Evolutionary conservation across 2,329 filamentous ascomycete species (phyloP).

Genomic region (Neopestalotiopsis rosae): DNA sequence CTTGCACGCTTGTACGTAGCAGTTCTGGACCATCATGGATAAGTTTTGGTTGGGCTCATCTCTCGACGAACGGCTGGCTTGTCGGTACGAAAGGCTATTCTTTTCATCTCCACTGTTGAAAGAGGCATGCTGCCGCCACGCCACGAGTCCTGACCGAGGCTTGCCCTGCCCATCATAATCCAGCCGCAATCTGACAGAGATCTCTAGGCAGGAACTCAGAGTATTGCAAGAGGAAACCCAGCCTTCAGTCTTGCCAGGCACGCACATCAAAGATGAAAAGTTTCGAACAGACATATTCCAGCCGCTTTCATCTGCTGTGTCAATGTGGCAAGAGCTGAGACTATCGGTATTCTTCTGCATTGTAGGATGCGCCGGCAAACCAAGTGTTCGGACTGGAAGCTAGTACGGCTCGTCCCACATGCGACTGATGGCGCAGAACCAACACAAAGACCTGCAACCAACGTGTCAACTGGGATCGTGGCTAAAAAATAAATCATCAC

Average conservation of each 20-base stretch:
- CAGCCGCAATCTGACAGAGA: not conserved
- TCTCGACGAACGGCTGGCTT: not conserved
- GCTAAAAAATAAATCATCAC: slow-evolving; percentile 18
- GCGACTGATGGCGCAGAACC: not conserved
- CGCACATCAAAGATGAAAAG: not conserved
- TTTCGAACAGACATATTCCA: not conserved
- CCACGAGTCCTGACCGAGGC: slow-evolving; percentile 3
- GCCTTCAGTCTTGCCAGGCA: not conserved
- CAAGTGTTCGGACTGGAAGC: slow-evolving; percentile 20
- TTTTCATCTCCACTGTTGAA: not conserved
- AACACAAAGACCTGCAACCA: not conserved
- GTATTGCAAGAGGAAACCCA: not conserved
- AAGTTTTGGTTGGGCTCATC: not conserved
- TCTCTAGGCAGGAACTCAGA: not conserved
- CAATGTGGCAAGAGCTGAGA: not conserved
- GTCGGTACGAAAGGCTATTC: slow-evolving; percentile 5
- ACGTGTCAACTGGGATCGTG: slow-evolving; percentile 8
- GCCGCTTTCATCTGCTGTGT: not conserved
- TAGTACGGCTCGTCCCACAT: slow-evolving; percentile 16
- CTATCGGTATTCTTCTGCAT: not conserved
- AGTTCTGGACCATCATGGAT: not conserved
- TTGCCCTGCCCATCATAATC: not conserved
- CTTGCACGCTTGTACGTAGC: not conserved
- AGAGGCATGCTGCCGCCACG: not conserved
- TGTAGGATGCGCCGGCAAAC: slow-evolving; percentile 4